These are phyloP conservation scores for Solanum chmielewskii DNA, from an alignment of 257 asterid species.

Conservation along the genomic window DNA sequence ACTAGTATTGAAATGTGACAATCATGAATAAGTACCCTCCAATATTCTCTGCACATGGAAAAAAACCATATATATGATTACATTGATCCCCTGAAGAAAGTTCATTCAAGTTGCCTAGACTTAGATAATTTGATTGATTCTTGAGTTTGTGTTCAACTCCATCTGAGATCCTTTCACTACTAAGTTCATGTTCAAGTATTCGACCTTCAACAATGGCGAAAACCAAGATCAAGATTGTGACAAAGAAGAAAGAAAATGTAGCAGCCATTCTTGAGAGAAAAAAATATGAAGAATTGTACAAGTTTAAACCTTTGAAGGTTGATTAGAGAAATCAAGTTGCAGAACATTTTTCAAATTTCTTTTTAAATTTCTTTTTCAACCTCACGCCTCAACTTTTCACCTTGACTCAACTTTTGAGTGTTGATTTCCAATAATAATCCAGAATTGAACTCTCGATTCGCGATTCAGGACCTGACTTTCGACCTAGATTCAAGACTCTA, in stretches of 20 bases:
- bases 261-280: not conserved
- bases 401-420: not conserved
- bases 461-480: not conserved
- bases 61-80: conserved; percentile 10
- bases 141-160: conserved; percentile 8
- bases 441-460: not conserved
- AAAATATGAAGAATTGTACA: not conserved
- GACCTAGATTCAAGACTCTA: not conserved
- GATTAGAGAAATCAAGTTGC: not conserved
- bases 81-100: not conserved
- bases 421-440: too few species aligned
- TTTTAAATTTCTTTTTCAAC: not conserved
- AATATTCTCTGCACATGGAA: conserved; percentile 35
- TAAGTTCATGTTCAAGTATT: not conserved
- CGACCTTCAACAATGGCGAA: conserved; percentile 5
- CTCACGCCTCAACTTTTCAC: not conserved
- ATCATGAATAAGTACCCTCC: conserved; percentile 32
- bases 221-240: not conserved
- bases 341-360: not conserved
- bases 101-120: not conserved
- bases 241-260: not conserved
- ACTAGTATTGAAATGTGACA: conserved; percentile 21
- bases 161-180: conserved; percentile 10
- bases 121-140: not conserved
- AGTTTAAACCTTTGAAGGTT: not conserved